Evolutionary conservation across 768 basidiomycete species (phyloP), one percentile per base, ranked within the genome.

Genomic region (Russula dissimulans): DNA sequence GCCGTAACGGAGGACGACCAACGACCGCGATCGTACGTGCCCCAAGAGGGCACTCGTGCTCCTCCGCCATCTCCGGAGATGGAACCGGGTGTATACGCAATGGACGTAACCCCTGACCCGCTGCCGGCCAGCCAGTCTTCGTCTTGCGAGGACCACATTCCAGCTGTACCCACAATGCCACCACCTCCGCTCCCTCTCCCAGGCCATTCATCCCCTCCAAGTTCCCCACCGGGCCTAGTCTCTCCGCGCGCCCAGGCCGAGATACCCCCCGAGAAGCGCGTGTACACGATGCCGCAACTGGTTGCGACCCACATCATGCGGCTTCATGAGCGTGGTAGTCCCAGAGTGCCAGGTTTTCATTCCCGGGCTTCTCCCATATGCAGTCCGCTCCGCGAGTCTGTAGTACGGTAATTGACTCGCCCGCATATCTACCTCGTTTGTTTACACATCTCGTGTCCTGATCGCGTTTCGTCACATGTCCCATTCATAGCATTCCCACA

Each of bases 231-330:
- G 45, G 56, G 60, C 31, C 60, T 61, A 4, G 56, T 61, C 32
- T 61, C 60, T 39, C 60, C 60, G 15, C 60, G 60, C 32, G 50
- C 53, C 17, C 41, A 49, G 17, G 4, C 60, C 18, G 50, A 46
- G 34, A 5, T 39, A 14, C 6, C 61, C 12, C 32, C 58, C 6
- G 62, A 60, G 46, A 56, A 59, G 45, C 54, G 51, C 36, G 45
- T 64, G 17, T 64, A 60, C 48, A 60, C 62, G 14, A 65, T 65
- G 62, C 42, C 62, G 46, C 62, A 65, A 48, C 64, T 65, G 54
- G 64, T 65, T 56, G 64, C 64, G 55, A 57, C 62, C 42, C 64
- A 64, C 26, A 56, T 57, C 12, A 38, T 65, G 52, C 62, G 62
- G 55, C 55, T 60, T 14, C 57, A 59, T n/a, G 64, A 65, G 5